phyloP scores from a whole-genome alignment of 2,329 filamentous ascomycete genomes.

The Camptophora hylomeconis region DNA sequence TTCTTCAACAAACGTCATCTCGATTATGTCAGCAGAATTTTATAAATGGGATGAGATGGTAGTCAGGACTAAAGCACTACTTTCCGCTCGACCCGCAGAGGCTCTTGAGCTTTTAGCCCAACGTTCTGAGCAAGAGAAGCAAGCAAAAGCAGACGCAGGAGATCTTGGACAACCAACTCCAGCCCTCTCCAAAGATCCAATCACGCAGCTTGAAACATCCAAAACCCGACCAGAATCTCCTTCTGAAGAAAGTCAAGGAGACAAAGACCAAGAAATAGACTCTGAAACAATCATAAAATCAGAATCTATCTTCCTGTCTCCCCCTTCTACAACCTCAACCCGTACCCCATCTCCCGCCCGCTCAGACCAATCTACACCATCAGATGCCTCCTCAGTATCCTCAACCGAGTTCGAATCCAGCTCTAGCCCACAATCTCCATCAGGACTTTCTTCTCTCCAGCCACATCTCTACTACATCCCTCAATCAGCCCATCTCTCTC shows the following conservation, averaged over 20 bases:
- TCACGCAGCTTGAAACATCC: no score
- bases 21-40: slow-evolving; percentile 64
- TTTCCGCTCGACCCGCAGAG: slow-evolving; percentile 43
- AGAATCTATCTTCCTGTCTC: neutral
- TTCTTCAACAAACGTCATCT: slow-evolving; percentile 40
- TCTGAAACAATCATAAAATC: neutral
- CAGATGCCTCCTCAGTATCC: slow-evolving; percentile 4
- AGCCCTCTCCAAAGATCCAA: no score
- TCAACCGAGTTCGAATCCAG: no score
- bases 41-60: slow-evolving; percentile 66
- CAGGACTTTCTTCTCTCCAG: slow-evolving; percentile 18
- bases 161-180: no score
- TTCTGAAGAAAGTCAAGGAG: no score
- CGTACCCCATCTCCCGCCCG: slow-evolving; percentile 6
- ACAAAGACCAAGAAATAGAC: no score
- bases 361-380: slow-evolving; percentile 3
- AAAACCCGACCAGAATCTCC: no score
- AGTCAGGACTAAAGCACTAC: slow-evolving; percentile 50
- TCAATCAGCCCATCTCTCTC: slow-evolving; percentile 65
- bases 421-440: slow-evolving; percentile 9
- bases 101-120: slow-evolving; percentile 6
- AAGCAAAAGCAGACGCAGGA: no score
- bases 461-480: slow-evolving; percentile 64
- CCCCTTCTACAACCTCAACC: slow-evolving; percentile 6
- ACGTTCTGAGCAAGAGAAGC: slow-evolving; percentile 9